Base-by-base conservation (phyloP, 1,139 yeast genomes). In the Debaryomyces udenii region DNA sequence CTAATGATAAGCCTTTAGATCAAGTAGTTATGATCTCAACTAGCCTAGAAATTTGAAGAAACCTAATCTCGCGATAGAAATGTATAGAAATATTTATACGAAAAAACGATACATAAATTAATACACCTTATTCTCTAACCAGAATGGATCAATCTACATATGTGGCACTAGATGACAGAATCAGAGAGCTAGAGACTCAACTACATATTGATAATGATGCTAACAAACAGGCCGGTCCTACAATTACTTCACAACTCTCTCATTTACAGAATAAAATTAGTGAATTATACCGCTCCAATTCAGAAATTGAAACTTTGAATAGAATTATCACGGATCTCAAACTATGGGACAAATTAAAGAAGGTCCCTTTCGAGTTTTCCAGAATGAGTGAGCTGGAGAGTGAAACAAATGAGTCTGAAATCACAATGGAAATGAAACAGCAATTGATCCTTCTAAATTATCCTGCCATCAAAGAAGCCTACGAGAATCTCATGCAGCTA, bases 281-380 rank as follows among this genome's bases (percentile, higher is more conserved):
- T 16, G 30, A 43, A 16, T 38, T 61, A 2, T 61, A 58, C 40
- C 35, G 44, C 7, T 39, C 45, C 3, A 50, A 61, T 41, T 46
- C 55, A 3, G 68, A 64, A 40, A 48, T 64, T 20, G 46, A 40
- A 2, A 45, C 49, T 18, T 43, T 64, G 22, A 53, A 56, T 31
- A 44, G 46, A n/a, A 47, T 64, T n/a, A 42, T 56, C 5, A 40
- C 42, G 2, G 56, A 57, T n/a, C 46, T 58, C 11, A 43, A 45
- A 27, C 27, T 54, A 16, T 54, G 57, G 57, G 40, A 49, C 14
- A 41, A 41, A 29, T 27, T 44, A 9, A 38, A 44, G 17, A 38
- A 38, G 4, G 9, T 40, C 6, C 37, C 39, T 23, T 28, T 6
- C 16, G 22, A 29, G 39, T 9, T 42, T 32, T 17, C 35, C 41